Base-by-base conservation (phyloP, 1,139 yeast genomes). In the Debaryomyces nepalensis region DNA sequence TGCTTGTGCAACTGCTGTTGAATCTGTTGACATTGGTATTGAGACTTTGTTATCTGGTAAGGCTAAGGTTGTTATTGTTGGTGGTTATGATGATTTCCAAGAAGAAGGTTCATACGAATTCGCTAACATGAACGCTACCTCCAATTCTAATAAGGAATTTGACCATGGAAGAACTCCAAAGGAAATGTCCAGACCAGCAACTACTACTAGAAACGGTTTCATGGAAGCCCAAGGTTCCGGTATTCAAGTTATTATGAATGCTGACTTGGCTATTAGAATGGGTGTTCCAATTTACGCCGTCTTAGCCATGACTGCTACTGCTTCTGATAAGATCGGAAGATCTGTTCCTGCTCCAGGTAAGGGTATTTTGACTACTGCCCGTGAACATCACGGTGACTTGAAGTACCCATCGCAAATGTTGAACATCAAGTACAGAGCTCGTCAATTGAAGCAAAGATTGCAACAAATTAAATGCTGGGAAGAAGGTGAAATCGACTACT, bases 211-310 rank as follows among this genome's bases (percentile, higher is more conserved):
- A 80, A 77, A 85, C 57, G 99, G 99, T 56, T 93, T 93, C 78
- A 93, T 93, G 99, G 99, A 93, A 77, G 86, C 99, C 34, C 99
- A 93, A 74, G 99, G 99, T 78, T 84, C 98, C 40, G 99, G 99
- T 84, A 87, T 89, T 59, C 97, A 95, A 76, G 84, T 93, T 53
- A 80, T 95, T 55, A 93, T 93, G 99, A 81, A 84, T 57, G 99
- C 97, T 46, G 90, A 86, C 54, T 77, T 93, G 58, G 99, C 99
- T 32, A 59, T 93, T 55, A 82, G 84, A 64, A 93, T 93, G 99
- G 99, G 99, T 76, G 97, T 93, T 58, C 99, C 99, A 67, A 89
- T 93, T 59, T 89, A 95, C 59, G 99, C 97, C 70, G 83, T 93
- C 54, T 78, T 91, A 59, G 99, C 96, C 44, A 73, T 91, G 81